Conservation (phyloP, 2,329 filamentous ascomycete genomes). For the Cadophora sp. region DNA sequence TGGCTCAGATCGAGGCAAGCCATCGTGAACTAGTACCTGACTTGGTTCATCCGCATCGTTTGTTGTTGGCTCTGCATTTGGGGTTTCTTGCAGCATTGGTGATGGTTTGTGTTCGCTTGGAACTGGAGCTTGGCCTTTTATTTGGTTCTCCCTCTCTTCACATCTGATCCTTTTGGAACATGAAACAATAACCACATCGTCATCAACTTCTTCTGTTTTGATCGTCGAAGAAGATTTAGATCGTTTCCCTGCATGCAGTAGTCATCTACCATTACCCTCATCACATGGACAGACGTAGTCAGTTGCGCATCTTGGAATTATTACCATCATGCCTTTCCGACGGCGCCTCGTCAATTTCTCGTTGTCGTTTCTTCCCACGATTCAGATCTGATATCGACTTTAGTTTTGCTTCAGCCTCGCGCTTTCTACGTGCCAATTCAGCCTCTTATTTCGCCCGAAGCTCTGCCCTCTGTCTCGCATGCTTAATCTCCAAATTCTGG, state of each 20-base stretch:
- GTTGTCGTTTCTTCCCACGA: neutral
- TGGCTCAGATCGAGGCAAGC: neutral
- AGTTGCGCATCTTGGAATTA: no score
- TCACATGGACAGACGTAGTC: neutral
- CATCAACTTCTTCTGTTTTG: neutral
- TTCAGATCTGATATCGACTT: neutral
- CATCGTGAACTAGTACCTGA: neutral
- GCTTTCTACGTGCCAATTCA: neutral
- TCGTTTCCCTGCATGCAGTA: neutral
- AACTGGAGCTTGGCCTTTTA: neutral
- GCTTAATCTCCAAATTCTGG: constrained; percentile 2
- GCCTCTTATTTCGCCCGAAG: constrained; percentile 1
- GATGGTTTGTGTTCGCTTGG: neutral
- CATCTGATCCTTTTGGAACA: neutral
- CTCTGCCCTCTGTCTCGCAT: constrained; percentile 1
- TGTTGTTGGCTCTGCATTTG: neutral
- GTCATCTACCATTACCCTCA: neutral
- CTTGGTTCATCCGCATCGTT: neutral
- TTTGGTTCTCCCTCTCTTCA: neutral
- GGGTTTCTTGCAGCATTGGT: neutral
- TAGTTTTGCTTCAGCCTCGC: neutral
- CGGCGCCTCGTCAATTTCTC: neutral
- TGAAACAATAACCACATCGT: neutral
- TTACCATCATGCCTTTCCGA: neutral
- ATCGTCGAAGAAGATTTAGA: neutral